Conservation (phyloP, 148 eudicot genomes). For the Spergularia marina region DNA sequence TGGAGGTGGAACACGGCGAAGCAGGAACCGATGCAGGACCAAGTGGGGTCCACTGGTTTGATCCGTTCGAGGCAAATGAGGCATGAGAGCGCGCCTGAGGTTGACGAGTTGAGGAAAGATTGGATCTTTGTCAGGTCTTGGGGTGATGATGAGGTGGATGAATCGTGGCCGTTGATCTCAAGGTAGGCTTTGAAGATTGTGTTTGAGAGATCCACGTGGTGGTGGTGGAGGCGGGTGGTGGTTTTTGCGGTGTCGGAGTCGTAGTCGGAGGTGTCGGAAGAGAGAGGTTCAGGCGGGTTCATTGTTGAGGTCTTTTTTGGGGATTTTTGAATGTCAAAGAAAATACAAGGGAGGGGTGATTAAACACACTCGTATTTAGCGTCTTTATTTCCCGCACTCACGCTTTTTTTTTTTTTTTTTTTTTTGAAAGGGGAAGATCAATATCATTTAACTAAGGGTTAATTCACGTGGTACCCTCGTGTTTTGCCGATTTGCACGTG, state of each 20-base stretch:
- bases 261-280: conserved; percentile 64
- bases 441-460: too few relatives aligned
- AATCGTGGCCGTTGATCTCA: conserved; percentile 40
- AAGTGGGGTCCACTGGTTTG: conserved; percentile 72
- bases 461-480: too few relatives aligned
- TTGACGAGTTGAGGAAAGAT: conserved; percentile 71
- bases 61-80: conserved; percentile 95
- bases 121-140: conserved; percentile 86
- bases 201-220: conserved; percentile 68
- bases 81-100: conserved; percentile 92
- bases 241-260: conserved; percentile 64
- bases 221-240: conserved; percentile 24
- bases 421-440: too few relatives aligned
- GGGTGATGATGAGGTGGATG: conserved; percentile 24
- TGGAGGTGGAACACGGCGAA: conserved; percentile 78
- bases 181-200: conserved; percentile 79
- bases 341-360: too few relatives aligned
- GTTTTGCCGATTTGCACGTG: too few relatives aligned
- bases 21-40: conserved; percentile 83
- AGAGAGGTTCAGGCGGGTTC: conserved; percentile 29
- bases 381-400: too few relatives aligned
- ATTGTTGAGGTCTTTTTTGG: conserved; percentile 38
- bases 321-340: neutral
- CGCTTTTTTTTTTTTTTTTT: too few relatives aligned
- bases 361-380: too few relatives aligned